phyloP scores from a whole-genome alignment of 305 asterid species.

The Fraxinus baroniana region DNA sequence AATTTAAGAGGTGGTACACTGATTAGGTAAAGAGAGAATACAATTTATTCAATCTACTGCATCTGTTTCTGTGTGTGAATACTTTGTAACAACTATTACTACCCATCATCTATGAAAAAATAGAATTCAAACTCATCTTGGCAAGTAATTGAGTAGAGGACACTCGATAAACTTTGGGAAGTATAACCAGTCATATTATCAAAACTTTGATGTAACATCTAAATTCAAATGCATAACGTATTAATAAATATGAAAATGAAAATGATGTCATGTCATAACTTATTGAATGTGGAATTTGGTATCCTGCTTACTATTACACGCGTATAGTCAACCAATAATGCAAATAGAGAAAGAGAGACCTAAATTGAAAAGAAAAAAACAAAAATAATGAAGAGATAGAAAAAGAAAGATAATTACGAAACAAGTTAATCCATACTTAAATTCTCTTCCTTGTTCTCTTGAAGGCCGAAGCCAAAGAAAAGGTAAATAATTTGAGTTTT shows the following conservation, averaged over 20 bases:
- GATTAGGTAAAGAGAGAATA: background rate
- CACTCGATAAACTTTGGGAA: background rate
- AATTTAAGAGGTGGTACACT: background rate
- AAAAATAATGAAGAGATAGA: background rate
- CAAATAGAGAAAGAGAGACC: background rate
- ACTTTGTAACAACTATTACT: background rate
- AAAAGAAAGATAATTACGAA: background rate
- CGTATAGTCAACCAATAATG: background rate
- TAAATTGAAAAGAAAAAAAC: background rate
- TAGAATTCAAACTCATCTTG: background rate
- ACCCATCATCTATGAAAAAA: background rate
- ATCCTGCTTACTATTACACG: background rate
- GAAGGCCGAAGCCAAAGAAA: background rate
- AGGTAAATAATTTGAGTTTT: background rate
- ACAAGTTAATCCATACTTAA: background rate
- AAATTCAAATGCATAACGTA: background rate
- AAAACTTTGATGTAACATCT: background rate
- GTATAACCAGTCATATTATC: background rate
- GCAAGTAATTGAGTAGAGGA: background rate
- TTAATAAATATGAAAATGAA: background rate
- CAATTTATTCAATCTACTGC: background rate
- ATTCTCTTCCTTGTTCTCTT: background rate
- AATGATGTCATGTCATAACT: background rate
- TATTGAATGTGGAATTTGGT: background rate
- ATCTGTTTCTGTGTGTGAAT: background rate